Evolutionary conservation across 2,329 filamentous ascomycete genomes (phyloP).

Genomic region (Aschersonia sp.): DNA sequence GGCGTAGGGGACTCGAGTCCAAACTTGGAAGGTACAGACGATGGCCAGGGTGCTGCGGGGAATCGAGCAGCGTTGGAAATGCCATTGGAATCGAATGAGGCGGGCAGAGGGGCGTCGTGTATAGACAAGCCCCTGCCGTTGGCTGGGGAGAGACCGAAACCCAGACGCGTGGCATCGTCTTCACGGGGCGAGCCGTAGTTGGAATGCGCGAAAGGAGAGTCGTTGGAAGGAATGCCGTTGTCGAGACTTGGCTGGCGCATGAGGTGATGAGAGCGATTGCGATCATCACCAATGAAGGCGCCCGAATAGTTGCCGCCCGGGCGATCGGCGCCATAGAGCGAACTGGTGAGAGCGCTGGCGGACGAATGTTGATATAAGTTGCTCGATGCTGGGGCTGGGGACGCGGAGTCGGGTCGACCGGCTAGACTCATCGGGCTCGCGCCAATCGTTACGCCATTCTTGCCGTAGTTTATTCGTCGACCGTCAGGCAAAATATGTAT

Average conservation of each 20-base stretch:
- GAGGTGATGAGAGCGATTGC: conserved; percentile 20
- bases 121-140: conserved; percentile 67
- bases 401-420: conserved; percentile 34
- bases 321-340: conserved; percentile 30
- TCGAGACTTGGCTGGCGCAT: conserved; percentile 38
- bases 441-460: conserved; percentile 52
- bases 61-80: conserved; percentile 84
- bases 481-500: conserved; percentile 92
- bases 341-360: conserved; percentile 50
- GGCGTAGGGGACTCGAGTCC: conserved; percentile 74
- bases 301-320: conserved; percentile 17
- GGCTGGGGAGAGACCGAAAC: conserved; percentile 67
- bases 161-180: conserved; percentile 39
- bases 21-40: conserved; percentile 86
- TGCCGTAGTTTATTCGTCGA: conserved; percentile 71
- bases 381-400: conserved; percentile 23
- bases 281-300: conserved; percentile 26
- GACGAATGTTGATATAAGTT: conserved; percentile 40
- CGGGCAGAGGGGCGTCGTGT: conserved; percentile 80
- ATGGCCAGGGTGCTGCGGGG: conserved; percentile 65
- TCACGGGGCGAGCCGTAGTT: conserved; percentile 76
- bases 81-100: conserved; percentile 92
- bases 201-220: conserved; percentile 44
- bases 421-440: conserved; percentile 44
- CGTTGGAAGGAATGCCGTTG: conserved; percentile 41